A percentile compares a stretch with the other conserved stretches of the same genome.
Conservation (phyloP, 176 grass and related monocot species). For the Triticum turgidum region DNA sequence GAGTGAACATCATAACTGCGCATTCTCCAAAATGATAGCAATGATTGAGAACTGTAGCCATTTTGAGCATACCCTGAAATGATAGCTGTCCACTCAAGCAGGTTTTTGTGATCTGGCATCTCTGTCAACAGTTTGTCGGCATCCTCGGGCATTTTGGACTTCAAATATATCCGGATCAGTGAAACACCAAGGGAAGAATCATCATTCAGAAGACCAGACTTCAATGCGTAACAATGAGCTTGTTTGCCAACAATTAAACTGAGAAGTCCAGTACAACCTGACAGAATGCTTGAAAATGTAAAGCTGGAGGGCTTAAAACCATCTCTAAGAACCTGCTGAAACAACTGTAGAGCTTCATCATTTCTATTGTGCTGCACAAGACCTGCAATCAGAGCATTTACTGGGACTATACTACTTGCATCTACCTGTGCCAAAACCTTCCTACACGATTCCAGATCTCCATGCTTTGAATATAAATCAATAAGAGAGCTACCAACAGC, state of each 20-base stretch:
- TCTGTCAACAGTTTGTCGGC: conserved; percentile 54
- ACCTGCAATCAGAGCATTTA: conserved; percentile 59
- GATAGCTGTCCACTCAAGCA: conserved; percentile 56
- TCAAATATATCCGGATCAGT: conserved; percentile 63
- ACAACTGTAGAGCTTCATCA: conserved; percentile 48
- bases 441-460: conserved; percentile 52
- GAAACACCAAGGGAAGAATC: conserved; percentile 48
- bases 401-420: conserved; percentile 46
- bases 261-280: conserved; percentile 37
- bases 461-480: conserved; percentile 62
- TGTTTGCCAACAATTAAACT: conserved; percentile 44
- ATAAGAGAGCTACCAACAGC: conserved; percentile 59
- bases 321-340: conserved; percentile 46
- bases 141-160: conserved; percentile 52
- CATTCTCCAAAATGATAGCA: conserved; percentile 65
- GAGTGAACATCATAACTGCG: conserved; percentile 31
- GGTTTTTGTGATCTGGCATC: conserved; percentile 45
- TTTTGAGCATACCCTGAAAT: conserved; percentile 89
- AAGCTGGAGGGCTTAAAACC: conserved; percentile 45
- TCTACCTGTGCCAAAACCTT: conserved; percentile 51
- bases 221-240: conserved; percentile 50
- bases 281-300: conserved; percentile 70
- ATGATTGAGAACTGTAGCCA: conserved; percentile 52
- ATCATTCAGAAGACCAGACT: conserved; percentile 51
- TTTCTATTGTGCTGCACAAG: conserved; percentile 54